Base-by-base conservation (phyloP, 495 filamentous ascomycete species). In the Beverwykella pulmonaria region DNA sequence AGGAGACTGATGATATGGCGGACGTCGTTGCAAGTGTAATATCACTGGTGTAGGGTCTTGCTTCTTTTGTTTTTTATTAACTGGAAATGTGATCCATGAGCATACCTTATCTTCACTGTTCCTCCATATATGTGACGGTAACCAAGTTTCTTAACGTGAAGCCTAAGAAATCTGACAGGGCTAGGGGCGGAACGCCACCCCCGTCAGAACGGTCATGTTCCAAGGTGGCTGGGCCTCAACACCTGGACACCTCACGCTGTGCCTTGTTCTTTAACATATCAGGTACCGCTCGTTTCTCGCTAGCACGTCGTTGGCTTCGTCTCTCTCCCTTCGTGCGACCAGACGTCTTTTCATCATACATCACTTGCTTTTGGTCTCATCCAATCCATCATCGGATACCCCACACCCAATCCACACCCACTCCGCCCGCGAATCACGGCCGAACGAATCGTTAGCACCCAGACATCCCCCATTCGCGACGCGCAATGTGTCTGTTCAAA, bases 401-500 rank as follows among this genome's bases (percentile, higher is more conserved):
- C 9, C 39, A 44, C 32, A 19, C 15, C 14, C n/a, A 59, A 58
- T 48, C 64, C 57, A 50, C 57, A 27, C 22, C 20, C 29, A 50
- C 61, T 67, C 64, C 32, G 7, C 57, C 57, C 57, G 49, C 64
- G 64, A 67, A 67, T 67, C 64, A 61, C 23, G 49, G 25, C 64
- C 50, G 64, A 61, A 61, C 64, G 64, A 57, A 61, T 57, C 39
- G 39, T n/a, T 44, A 22, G 25, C 34, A 15, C 7, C 49, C 23
- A 41, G 1, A 61, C 52, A 25, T 9, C 29, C 14, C 20, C 14
- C 26, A 15, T 25, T 32, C 53, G 17, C 53, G 4, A 30, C 52
- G 17, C 52, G 22, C 68, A 32, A 78, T 78, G 76, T 78, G 76
- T 67, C 73, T 78, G 29, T 30, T 78, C 66, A 76, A 74, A 55